Evolutionary conservation across 2,329 filamentous ascomycete species (phyloP), one percentile per base, ranked within the genome.

Genomic region (Nectriaceae sp.): DNA sequence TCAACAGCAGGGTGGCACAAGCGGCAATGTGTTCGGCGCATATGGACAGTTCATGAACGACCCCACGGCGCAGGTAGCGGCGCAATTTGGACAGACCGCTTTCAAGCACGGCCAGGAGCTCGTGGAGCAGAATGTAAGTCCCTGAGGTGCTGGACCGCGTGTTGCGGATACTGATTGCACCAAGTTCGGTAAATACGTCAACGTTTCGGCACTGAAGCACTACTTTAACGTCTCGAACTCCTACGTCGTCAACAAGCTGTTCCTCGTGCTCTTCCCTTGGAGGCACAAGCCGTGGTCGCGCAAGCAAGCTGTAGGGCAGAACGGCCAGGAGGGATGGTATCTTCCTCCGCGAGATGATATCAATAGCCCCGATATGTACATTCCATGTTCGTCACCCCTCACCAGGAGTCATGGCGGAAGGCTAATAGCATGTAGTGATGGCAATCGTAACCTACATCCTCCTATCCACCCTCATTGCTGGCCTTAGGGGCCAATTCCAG

Each of bases 341-440:
- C 80, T 97, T 6, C 90, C 94, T 4, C 94, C 94, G 2, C 82
- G 94, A 56, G 93, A 99, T 70, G 94, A 99, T 66, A 79, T 97
- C 70, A 99, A 99, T 73, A 95, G 90, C 57, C 94, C 95, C 15
- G 94, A 99, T 73, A 97, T 99, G 92, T 99, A 99, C 75, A 99
- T 99, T 62, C 92, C 92, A 50, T 72, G 75, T 78, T 60, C 29
- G 71, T 64, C 24, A 24, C 11, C 3, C 18, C 22, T 15, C 22
- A 18, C 5, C n/a, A 8, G 8, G 20, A 3, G 21, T 13, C 19
- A 16, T 19, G 19, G 19, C 21, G 19, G n/a, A 19, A 41, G 40
- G 41, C 65, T 68, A 46, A 68, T 57, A 13, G 8, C 5, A 8
- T 40, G 21, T 24, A 70, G 88, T 95, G 64, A 99, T 99, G 94